Conservation (phyloP, 148 eudicot genomes). For the Heliamphora exappendiculata region DNA sequence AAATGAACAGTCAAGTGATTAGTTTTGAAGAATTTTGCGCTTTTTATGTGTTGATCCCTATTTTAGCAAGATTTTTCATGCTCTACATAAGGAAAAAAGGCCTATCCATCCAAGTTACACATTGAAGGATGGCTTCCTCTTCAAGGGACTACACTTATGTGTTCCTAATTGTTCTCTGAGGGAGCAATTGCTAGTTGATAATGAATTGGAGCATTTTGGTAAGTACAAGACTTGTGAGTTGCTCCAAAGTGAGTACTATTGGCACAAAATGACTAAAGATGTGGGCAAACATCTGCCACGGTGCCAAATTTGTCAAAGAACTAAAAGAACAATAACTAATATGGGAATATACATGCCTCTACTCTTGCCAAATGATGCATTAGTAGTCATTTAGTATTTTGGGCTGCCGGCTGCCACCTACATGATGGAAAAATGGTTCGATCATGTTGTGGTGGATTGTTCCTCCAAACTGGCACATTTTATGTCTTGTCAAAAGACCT, state of each 20-base stretch:
- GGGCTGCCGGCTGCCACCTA: not conserved
- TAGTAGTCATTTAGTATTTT: not conserved
- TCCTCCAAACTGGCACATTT: not conserved
- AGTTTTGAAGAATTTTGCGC: not conserved
- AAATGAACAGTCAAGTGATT: not conserved
- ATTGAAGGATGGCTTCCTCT: conserved; percentile 1
- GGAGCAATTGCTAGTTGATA: not conserved
- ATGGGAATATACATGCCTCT: not conserved
- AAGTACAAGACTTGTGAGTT: not conserved
- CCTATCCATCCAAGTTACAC: not conserved
- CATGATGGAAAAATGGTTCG: not conserved
- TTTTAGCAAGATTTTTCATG: not conserved
- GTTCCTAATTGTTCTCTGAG: not conserved
- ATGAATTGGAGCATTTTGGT: not conserved
- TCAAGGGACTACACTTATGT: not conserved
- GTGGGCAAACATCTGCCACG: too few relatives aligned
- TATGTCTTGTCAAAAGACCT: not conserved
- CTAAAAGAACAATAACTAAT: not conserved
- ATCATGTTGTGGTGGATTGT: not conserved
- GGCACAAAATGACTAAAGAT: not conserved
- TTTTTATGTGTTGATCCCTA: not conserved
- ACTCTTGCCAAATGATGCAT: not conserved
- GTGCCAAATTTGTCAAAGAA: not conserved
- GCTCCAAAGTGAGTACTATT: not conserved
- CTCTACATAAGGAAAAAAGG: not conserved